These are phyloP conservation scores for Aureobasidium sp. DNA, from an alignment of 2,329 filamentous ascomycete species.

Conservation along the genomic window DNA sequence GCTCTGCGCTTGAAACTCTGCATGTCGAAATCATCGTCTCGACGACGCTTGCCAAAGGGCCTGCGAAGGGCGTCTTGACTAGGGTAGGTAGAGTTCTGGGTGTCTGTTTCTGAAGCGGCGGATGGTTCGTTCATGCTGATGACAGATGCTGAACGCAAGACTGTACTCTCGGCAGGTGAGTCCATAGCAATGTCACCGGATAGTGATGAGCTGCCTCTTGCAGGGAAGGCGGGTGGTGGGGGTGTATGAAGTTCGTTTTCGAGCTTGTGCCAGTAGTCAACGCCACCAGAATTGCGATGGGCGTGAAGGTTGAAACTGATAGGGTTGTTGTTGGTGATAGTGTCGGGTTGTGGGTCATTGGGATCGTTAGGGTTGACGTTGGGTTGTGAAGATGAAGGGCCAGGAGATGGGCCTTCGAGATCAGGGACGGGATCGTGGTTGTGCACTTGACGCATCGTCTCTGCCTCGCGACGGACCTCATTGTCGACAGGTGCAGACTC, in stretches of 20 bases:
- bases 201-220: slow-evolving; percentile 32
- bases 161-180: slow-evolving; percentile 39
- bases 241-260: slow-evolving; percentile 59
- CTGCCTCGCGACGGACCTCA: slow-evolving; percentile 82
- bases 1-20: slow-evolving; percentile 83
- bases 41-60: slow-evolving; percentile 58
- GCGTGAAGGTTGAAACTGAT: slow-evolving; percentile 69
- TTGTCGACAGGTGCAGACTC: slow-evolving; percentile 81
- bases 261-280: slow-evolving; percentile 72
- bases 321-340: slow-evolving; percentile 32
- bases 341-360: slow-evolving; percentile 55
- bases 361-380: slow-evolving; percentile 50
- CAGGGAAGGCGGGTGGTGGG: slow-evolving; percentile 51
- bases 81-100: slow-evolving; percentile 20
- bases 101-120: background rate
- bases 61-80: slow-evolving; percentile 18
- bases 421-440: slow-evolving; percentile 61
- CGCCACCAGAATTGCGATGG: slow-evolving; percentile 61
- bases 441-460: slow-evolving; percentile 89
- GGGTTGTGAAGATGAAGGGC: slow-evolving; percentile 49
- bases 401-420: slow-evolving; percentile 34
- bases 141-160: slow-evolving; percentile 6
- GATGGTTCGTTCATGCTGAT: slow-evolving; percentile 5
- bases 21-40: slow-evolving; percentile 86
- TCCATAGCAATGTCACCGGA: slow-evolving; percentile 64